Base-by-base conservation (phyloP, 805 yeast genomes). In the Nadsonia fulvescens region DNA sequence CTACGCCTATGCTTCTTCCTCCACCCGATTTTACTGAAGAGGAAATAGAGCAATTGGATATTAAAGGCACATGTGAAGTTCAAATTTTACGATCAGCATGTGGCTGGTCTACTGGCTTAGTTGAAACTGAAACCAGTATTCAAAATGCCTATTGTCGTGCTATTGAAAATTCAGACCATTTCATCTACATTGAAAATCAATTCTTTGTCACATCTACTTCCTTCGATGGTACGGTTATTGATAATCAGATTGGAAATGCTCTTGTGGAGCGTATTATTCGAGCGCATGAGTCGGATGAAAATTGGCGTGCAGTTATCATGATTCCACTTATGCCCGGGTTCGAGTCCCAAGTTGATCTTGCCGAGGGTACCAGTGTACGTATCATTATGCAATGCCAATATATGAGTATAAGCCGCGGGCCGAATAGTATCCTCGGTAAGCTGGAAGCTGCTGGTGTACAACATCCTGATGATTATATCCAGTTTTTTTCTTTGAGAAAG, bases 271-370 rank as follows among this genome's bases (percentile, higher is more conserved):
- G 99, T 41, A 83, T 86, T 29, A 75, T 83, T 17, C 62, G 82
- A 24, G 98, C 98, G 0, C 76, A 78, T 43, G 63, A 66, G 32
- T 76, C 72, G 32, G 67, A 69, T 4, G 74, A 68, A 28, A 49
- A 56, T 7, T 89, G 99, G 99, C 72, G 71, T 35, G 96, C 96
- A 1, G 66, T 81, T 14, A 74, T 89, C 33, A 62, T 89, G 7
- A 81, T 89, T 35, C 99, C 99, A 3, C 58, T 89, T 37, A 81
- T 89, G 89, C 99, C 99, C 2, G 99, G 98, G 0, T 89, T 91
- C 47, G 44, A 38, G 22, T 71, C 93, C 14, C 77, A 81, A 37
- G 92, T 91, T 12, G 96, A 86, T 44, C 68, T 76, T 35, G 76
- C 89, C 9, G 94, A 82, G 37, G 98, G 94, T 2, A 76, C 93